Percentiles rank a stretch among this genome's conserved stretches.
Conservation (phyloP, 805 yeast genomes). For the Nakazawaea pomicola region DNA sequence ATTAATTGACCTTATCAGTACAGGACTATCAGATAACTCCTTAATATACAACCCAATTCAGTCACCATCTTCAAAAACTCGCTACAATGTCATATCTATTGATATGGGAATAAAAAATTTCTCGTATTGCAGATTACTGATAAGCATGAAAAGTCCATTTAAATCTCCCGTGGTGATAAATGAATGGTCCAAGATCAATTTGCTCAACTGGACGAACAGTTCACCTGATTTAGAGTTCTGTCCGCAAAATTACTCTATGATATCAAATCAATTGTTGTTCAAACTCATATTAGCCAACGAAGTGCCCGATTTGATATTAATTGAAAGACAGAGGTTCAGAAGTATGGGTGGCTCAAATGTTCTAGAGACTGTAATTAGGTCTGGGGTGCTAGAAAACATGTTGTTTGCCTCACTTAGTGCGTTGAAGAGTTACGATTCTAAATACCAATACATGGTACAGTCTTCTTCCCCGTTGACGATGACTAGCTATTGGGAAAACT, state of each 20-base stretch:
- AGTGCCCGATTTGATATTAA: slow-evolving; percentile 36
- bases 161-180: slow-evolving; percentile 15
- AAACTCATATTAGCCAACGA: slow-evolving; percentile 14
- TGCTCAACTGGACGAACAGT: slow-evolving; percentile 19
- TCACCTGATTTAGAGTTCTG: slow-evolving; percentile 18
- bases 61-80: not conserved
- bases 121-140: slow-evolving; percentile 22
- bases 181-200: slow-evolving; percentile 29
- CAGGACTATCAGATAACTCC: slow-evolving; percentile 5
- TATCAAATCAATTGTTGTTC: slow-evolving; percentile 18
- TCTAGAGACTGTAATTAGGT: slow-evolving; percentile 45
- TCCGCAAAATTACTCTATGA: slow-evolving; percentile 23
- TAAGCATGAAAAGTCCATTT: not conserved
- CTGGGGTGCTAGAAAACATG: slow-evolving; percentile 52
- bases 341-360: slow-evolving; percentile 40
- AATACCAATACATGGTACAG: slow-evolving; percentile 13
- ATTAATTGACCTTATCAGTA: slow-evolving; percentile 9
- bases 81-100: slow-evolving; percentile 20
- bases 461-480: slow-evolving; percentile 24
- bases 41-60: slow-evolving; percentile 6
- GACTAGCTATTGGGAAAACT: slow-evolving; percentile 26
- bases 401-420: slow-evolving; percentile 23
- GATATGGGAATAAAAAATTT: slow-evolving; percentile 32
- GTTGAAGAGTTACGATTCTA: slow-evolving; percentile 9
- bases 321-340: slow-evolving; percentile 56